A percentile compares a stretch with the other conserved stretches of the same genome.
These are phyloP conservation scores for Hyparrhenia diplandra DNA, from an alignment of 176 grass and related monocot species.

Conservation along the genomic window DNA sequence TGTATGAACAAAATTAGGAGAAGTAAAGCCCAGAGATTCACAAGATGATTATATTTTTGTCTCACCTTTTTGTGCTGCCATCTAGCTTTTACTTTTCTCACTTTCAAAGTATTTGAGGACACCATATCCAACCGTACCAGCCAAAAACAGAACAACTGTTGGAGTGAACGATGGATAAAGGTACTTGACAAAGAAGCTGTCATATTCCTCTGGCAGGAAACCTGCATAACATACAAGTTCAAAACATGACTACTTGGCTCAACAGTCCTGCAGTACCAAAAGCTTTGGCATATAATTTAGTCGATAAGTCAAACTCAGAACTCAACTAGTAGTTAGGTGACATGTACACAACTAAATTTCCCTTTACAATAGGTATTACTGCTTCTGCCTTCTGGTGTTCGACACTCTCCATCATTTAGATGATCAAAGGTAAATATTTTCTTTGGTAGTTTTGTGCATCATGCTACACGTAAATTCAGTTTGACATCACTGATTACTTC, in stretches of 20 bases:
- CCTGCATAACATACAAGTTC: slow-evolving; percentile 45
- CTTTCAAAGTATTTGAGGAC: slow-evolving; percentile 83
- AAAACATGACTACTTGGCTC: neutral
- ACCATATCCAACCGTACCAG: slow-evolving; percentile 69
- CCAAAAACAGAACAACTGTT: slow-evolving; percentile 75
- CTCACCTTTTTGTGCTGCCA: slow-evolving; percentile 8
- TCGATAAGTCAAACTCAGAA: neutral
- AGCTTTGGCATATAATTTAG: neutral
- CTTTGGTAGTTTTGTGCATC: neutral
- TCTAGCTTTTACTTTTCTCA: slow-evolving; percentile 73
- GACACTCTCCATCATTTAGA: neutral
- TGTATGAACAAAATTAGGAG: neutral
- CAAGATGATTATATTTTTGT: neutral
- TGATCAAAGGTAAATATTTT: neutral
- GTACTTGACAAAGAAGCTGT: slow-evolving; percentile 81
- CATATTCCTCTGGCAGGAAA: slow-evolving; percentile 83
- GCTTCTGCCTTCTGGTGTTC: neutral
- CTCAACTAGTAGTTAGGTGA: neutral
- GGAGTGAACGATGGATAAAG: slow-evolving; percentile 93
- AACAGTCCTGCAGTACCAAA: slow-evolving; percentile 14
- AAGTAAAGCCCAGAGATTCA: neutral
- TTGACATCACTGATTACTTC: neutral
- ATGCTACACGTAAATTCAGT: neutral
- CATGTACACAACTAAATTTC: neutral
- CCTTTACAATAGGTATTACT: neutral